Evolutionary conservation across 176 grass and related monocot genomes (phyloP), one percentile per base, ranked within the genome.

Genomic region (Phoenix dactylifera): DNA sequence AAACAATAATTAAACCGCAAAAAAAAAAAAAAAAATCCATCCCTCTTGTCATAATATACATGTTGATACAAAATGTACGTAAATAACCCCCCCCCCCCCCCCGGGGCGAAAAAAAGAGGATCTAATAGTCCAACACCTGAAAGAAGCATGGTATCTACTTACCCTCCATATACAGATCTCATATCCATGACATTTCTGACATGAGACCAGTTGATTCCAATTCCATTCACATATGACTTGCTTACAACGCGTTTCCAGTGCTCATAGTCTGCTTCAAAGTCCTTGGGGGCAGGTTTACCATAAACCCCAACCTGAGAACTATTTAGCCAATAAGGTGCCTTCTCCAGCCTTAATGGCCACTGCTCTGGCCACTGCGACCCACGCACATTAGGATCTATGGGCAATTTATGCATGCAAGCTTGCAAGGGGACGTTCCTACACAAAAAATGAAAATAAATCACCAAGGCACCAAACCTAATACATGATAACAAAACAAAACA

Each of bases 161-260:
- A 99, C 94, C 94, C 94, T 77, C 88, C 94, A 66, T 99, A 99
- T 15, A 93, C 69, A 26, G 94, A 86, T 86, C 94, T 86, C 94
- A 99, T 93, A 68, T 99, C 94, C 88, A 99, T 89, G 50, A 86
- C 88, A 83, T 89, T 99, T 79, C 94, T 85, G 44, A 99, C 84
- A 77, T 58, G 85, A 24, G 88, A 89, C 94, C 94, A 99, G 44
- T 84, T 68, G n/a, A 99, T 93, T 72, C 88, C 94, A 82, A 99
- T 83, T 60, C 88, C 82, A 72, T 81, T 80, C 35, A 99, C 28
- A 23, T 99, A 99, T 2, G 94, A 93, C 62, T 99, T 89, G 60
- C 74, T 86, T 55, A 86, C 81, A 68, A 99, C 88, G 0, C 71
- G 73, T 77, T 93, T 99, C 88, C 94, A 99, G 59, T 89, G 76